Percentiles rank a stretch among this genome's conserved stretches.
Conservation (phyloP, 495 filamentous ascomycete species). For the Penicillium roqueforti region DNA sequence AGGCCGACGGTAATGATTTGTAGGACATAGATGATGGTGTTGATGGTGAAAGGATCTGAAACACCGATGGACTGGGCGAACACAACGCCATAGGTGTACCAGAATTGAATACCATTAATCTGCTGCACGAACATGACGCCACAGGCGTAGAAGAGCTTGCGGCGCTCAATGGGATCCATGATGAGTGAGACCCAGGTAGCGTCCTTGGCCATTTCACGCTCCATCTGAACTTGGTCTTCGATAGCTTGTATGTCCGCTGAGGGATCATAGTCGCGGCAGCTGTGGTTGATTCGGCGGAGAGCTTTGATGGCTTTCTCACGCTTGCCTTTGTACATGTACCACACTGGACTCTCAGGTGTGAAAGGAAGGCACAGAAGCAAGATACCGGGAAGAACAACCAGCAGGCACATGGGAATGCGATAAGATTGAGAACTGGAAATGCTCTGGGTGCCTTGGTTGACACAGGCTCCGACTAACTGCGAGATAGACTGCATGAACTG, state of each 20-base stretch:
- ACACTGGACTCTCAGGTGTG: conserved; percentile 34
- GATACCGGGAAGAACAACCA: conserved; percentile 27
- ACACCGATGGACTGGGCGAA: conserved; percentile 36
- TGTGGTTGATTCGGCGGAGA: conserved; percentile 32
- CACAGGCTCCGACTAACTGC: conserved; percentile 30
- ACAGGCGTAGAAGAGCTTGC: conserved; percentile 32
- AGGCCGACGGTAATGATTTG: conserved; percentile 31
- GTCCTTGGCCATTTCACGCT: conserved; percentile 18
- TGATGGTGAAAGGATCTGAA: conserved; percentile 34
- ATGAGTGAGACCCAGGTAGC: conserved; percentile 30
- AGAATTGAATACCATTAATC: conserved; percentile 40
- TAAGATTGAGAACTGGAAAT: conserved; percentile 25
- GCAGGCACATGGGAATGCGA: conserved; percentile 33
- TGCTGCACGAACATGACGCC: conserved; percentile 38
- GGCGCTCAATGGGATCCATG: conserved; percentile 31
- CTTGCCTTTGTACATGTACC: conserved; percentile 27
- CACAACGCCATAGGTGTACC: conserved; percentile 36
- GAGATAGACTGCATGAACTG: conserved; percentile 37
- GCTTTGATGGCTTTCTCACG: conserved; percentile 22
- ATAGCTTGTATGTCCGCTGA: conserved; percentile 23
- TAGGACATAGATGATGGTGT: conserved; percentile 31
- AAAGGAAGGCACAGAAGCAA: conserved; percentile 31
- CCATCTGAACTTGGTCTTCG: conserved; percentile 13
- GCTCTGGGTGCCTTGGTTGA: conserved; percentile 31
- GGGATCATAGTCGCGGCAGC: conserved; percentile 23